phyloP scores from a whole-genome alignment of 2,329 filamentous ascomycete species.

The Ceratocystis diversiconidia region DNA sequence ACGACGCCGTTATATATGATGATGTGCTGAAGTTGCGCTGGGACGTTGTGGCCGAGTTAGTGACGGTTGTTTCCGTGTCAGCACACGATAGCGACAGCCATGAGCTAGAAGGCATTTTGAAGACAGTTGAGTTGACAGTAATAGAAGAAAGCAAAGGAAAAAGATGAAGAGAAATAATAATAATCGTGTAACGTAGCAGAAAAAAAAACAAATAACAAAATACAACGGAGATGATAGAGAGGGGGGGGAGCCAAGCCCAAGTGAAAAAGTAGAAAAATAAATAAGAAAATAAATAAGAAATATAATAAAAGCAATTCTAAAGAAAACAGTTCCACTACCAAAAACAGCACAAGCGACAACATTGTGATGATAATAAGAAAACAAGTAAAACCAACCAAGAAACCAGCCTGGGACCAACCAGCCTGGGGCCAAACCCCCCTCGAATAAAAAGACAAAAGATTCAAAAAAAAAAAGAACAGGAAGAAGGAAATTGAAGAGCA shows the following conservation, averaged over 20 bases:
- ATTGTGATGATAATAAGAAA: conserved; percentile 4
- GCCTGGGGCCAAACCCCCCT: too few relatives aligned
- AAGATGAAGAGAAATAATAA: background rate
- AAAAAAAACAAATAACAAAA: background rate
- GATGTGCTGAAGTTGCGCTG: conserved; percentile 8
- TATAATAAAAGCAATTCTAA: conserved; percentile 3
- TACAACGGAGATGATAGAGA: background rate
- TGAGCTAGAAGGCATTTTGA: conserved; percentile 2
- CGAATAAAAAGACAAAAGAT: background rate
- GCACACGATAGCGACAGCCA: background rate
- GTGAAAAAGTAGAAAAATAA: background rate
- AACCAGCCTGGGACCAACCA: too few relatives aligned
- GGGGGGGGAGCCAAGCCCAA: background rate
- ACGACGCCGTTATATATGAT: background rate
- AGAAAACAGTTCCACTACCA: background rate
- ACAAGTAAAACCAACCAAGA: background rate
- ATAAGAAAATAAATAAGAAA: background rate
- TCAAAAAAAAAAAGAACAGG: background rate
- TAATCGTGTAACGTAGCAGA: background rate
- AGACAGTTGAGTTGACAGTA: conserved; percentile 12
- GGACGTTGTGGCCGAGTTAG: conserved; percentile 12
- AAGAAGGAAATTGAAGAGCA: too few relatives aligned
- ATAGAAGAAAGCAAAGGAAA: conserved; percentile 5
- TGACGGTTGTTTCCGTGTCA: background rate
- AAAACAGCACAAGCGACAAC: background rate